phyloP scores from a whole-genome alignment of 1,284 basidiomycete genomes.

The Trichosporon sp. region DNA sequence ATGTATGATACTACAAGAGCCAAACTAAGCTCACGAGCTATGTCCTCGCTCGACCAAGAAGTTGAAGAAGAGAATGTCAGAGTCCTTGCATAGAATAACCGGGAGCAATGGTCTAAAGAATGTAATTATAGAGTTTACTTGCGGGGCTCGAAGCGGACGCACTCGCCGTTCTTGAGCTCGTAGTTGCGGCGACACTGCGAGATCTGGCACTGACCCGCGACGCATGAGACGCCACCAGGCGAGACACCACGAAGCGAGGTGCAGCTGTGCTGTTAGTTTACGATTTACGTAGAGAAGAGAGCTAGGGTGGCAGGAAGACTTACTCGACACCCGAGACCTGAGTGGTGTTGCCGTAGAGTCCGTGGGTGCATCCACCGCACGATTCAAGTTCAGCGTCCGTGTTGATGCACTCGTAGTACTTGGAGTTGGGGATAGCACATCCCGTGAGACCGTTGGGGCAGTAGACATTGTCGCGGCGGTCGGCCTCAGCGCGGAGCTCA shows the following conservation, averaged over 20 bases:
- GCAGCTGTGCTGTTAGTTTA: neutral
- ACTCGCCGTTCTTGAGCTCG: neutral
- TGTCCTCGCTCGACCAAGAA: no score
- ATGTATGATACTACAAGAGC: no score
- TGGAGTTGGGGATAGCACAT: neutral
- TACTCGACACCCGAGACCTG: constrained; percentile 3
- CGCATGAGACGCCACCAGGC: neutral
- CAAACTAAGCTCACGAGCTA: no score
- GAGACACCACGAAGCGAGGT: neutral
- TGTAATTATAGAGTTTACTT: neutral
- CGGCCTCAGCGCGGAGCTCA: neutral
- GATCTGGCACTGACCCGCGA: constrained; percentile 1
- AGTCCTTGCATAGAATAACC: neutral
- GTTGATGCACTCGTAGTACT: constrained; percentile 10
- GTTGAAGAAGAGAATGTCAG: no score
- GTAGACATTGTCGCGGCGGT: neutral
- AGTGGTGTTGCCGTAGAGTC: neutral
- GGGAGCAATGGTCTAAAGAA: neutral
- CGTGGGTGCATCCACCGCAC: constrained; percentile 9
- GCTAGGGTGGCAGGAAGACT: neutral
- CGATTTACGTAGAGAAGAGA: no score
- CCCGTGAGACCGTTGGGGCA: neutral
- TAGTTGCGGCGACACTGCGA: neutral
- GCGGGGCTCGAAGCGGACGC: neutral
- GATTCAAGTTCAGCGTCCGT: constrained; percentile 9